phyloP scores from a whole-genome alignment of 768 basidiomycete species.

The Xerocomellus intermedius region DNA sequence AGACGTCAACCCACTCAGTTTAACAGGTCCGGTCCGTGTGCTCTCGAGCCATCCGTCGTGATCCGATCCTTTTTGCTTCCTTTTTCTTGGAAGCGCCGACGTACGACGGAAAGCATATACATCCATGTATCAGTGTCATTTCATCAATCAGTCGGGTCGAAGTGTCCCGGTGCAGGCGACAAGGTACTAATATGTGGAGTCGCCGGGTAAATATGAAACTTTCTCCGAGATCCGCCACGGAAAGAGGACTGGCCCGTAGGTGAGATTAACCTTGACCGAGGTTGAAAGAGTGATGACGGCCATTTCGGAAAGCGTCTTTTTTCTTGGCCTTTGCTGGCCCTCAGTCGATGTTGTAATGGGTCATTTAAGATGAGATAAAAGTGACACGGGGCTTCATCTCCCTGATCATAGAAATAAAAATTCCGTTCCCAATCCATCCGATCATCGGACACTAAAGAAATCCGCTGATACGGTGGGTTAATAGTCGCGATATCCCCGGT shows the following conservation, averaged over 20 bases:
- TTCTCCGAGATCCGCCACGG: slow-evolving; percentile 15
- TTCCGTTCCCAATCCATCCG: slow-evolving; percentile 13
- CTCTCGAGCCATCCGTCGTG: not conserved
- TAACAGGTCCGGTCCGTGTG: not conserved
- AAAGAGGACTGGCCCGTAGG: slow-evolving; percentile 3
- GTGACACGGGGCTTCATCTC: slow-evolving; percentile 11
- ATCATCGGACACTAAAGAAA: slow-evolving; percentile 18
- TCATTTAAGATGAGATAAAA: slow-evolving; percentile 22
- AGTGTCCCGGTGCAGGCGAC: not conserved
- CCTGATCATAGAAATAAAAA: slow-evolving; percentile 14
- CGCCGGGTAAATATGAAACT: not conserved
- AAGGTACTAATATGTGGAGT: not conserved
- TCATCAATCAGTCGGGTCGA: not conserved
- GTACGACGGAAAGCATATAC: not conserved
- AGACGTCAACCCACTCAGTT: slow-evolving; percentile 9
- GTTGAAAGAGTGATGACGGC: slow-evolving; percentile 11
- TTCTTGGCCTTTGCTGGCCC: slow-evolving; percentile 5
- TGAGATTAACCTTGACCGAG: slow-evolving; percentile 28
- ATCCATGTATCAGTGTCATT: not conserved
- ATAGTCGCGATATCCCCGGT: slow-evolving; percentile 10
- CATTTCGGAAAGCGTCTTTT: slow-evolving; percentile 11
- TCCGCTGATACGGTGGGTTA: slow-evolving; percentile 7
- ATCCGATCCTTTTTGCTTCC: slow-evolving; percentile 11
- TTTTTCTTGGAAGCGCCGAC: not conserved
- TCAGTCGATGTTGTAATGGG: slow-evolving; percentile 19